Conservation (phyloP, 352 stramenopile species). For the Globisporangium middletonii region DNA sequence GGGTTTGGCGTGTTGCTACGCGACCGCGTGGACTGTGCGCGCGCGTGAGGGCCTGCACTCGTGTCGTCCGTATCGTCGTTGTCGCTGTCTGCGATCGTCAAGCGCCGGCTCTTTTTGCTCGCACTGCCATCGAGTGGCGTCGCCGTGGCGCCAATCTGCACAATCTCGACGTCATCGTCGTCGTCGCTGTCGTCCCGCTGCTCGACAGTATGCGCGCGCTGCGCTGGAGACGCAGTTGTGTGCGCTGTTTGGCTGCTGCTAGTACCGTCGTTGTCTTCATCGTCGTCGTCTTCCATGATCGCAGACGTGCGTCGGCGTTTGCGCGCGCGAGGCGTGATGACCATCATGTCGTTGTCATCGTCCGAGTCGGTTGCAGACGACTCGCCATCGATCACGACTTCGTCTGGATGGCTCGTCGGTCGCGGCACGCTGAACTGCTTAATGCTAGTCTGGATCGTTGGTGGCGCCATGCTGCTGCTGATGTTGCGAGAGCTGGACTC, state of each 20-base stretch:
- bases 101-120: slow-evolving; percentile 22
- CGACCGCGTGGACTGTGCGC: slow-evolving; percentile 3
- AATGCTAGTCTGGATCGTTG: slow-evolving; percentile 1
- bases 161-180: slow-evolving; percentile 53
- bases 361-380: slow-evolving; percentile 42
- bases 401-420: slow-evolving; percentile 16
- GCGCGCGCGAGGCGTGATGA: slow-evolving; percentile 51
- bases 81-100: slow-evolving; percentile 54
- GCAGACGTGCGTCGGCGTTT: slow-evolving; percentile 54
- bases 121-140: slow-evolving; percentile 18
- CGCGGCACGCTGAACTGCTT: slow-evolving; percentile 1
- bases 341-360: slow-evolving; percentile 44
- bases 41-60: not conserved
- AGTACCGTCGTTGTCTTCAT: slow-evolving; percentile 15
- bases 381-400: slow-evolving; percentile 74
- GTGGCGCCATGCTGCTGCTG: not conserved
- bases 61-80: slow-evolving; percentile 23
- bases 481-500: too few relatives aligned
- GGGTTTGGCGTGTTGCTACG: slow-evolving; percentile 4
- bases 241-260: not conserved
- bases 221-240: not conserved
- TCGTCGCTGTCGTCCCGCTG: slow-evolving; percentile 24
- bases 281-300: slow-evolving; percentile 51
- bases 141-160: slow-evolving; percentile 22
- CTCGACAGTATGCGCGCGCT: not conserved